phyloP scores from a whole-genome alignment of 108 stramenopile species.

The Nannochloropsis gaditana region DNA sequence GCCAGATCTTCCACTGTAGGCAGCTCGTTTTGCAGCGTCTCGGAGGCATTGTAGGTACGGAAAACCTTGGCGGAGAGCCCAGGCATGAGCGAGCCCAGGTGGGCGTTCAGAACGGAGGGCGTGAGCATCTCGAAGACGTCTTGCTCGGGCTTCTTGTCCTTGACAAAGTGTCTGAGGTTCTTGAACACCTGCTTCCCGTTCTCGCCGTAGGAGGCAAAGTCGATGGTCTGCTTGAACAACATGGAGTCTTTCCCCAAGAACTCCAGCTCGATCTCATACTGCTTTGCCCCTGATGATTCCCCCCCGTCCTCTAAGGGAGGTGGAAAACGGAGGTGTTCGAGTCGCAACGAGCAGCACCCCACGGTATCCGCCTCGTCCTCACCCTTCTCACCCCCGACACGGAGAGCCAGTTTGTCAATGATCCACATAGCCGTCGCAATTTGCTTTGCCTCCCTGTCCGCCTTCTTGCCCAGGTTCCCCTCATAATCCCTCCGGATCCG shows the following conservation, averaged over 20 bases:
- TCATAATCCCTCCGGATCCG: conserved; percentile 84
- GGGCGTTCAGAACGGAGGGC: conserved; percentile 55
- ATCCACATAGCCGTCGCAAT: conserved; percentile 99
- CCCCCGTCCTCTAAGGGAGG: not conserved
- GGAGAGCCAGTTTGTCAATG: conserved; percentile 96
- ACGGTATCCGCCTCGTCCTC: conserved; percentile 99
- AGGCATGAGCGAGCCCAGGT: conserved; percentile 71
- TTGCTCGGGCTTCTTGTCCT: conserved; percentile 73
- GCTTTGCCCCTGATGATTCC: conserved; percentile 21
- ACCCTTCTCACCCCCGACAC: conserved; percentile 99
- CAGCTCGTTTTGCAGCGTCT: conserved; percentile 91
- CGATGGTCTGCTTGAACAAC: conserved; percentile 99
- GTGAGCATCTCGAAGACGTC: conserved; percentile 93
- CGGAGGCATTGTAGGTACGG: conserved; percentile 99
- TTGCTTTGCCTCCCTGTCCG: conserved; percentile 70
- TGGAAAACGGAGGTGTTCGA: conserved; percentile 95
- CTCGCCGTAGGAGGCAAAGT: conserved; percentile 68
- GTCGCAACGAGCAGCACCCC: conserved; percentile 96
- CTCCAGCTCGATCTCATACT: conserved; percentile 92
- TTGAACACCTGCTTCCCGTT: conserved; percentile 61
- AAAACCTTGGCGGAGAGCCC: conserved; percentile 99
- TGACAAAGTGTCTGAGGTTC: conserved; percentile 81
- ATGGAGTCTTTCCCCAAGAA: conserved; percentile 99
- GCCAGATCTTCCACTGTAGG: conserved; percentile 64
- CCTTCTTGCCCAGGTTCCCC: conserved; percentile 71